Evolutionary conservation across 2,329 filamentous ascomycete genomes (phyloP), one percentile per base, ranked within the genome.

Genomic region (Pestalotiopsis sp.): DNA sequence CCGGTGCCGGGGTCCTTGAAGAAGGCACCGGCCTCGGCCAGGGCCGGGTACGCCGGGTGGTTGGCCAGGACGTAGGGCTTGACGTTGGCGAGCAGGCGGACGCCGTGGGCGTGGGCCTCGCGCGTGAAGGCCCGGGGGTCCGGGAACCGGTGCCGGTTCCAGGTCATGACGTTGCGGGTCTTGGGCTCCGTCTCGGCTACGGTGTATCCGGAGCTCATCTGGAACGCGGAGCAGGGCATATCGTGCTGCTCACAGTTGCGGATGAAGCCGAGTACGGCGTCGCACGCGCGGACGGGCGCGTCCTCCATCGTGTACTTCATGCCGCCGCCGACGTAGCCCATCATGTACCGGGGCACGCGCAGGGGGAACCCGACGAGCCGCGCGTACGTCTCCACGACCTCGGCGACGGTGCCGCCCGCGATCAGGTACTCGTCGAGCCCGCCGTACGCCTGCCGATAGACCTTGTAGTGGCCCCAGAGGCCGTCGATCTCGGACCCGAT

Each of bases 401-500:
- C 91, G 69, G 87, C 85, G 4, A 93, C 80, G 0, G 89, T 93
- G 72, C 85, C 85, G 13, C 91, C 91, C 1, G 92, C 84, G 62
- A 93, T 87, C 25, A 90, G 81, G 72, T 93, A 93, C 79, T 93
- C 87, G 75, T 93, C 91, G 0, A 93, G 81, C 0, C 92, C 92
- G 25, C 92, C 91, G 71, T 91, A 87, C 69, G 92, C 90, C 78
- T 93, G 91, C 7, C 91, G 86, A 73, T 92, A 92, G 23, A 92
- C 90, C 77, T 93, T 93, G 85, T 89, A 93, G 68, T 87, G 87
- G 0, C 91, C 91, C 90, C 91, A 93, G 80, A 93, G 86, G 36
- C 91, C 91, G 74, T 94, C 92, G 79, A 93, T 91, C 77, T 93
- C 91, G 1, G 89, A 88, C 2, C 91, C 92, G 7, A 93, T 83